Percentiles rank a stretch among this genome's conserved stretches.
phyloP scores from a whole-genome alignment of 169 alveolate species.

The Eimeria acervulina region DNA sequence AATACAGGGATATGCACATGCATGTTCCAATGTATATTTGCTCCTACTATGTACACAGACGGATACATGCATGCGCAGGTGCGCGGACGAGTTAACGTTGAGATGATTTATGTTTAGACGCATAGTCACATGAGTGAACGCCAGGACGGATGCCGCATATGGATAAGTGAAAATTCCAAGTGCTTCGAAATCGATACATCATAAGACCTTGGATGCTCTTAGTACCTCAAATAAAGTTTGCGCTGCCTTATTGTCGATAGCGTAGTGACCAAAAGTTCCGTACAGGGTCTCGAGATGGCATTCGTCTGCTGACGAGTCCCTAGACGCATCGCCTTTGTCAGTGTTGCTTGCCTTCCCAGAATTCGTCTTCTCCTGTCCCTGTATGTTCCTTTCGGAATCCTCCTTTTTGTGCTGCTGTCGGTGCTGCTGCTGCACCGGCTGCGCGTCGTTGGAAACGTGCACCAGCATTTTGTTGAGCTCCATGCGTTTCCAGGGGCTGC shows the following conservation, averaged over 20 bases:
- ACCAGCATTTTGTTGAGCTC: constrained; percentile 67
- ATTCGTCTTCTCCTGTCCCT: not conserved
- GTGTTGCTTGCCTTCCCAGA: constrained; percentile 20
- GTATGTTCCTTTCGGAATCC: not conserved
- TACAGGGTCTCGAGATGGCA: constrained; percentile 48
- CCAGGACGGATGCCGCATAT: not conserved
- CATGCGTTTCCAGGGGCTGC: constrained; percentile 64
- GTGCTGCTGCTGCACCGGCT: not conserved
- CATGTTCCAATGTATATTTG: not conserved
- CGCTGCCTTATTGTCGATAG: constrained; percentile 60
- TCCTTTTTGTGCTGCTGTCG: not conserved
- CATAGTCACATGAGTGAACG: not conserved
- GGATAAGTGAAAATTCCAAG: not conserved
- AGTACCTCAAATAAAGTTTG: constrained; percentile 71
- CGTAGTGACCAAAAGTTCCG: constrained; percentile 69
- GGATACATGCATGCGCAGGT: not conserved
- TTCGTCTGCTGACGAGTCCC: not conserved
- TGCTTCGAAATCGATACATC: not conserved
- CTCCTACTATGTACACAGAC: not conserved
- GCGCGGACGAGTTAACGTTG: not conserved
- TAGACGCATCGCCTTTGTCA: not conserved
- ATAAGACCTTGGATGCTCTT: not conserved
- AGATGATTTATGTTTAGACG: not conserved
- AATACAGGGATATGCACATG: not conserved
- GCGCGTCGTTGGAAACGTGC: constrained; percentile 27